Conservation (phyloP, 1,139 yeast genomes). For the Yamadazyma atlantica region DNA sequence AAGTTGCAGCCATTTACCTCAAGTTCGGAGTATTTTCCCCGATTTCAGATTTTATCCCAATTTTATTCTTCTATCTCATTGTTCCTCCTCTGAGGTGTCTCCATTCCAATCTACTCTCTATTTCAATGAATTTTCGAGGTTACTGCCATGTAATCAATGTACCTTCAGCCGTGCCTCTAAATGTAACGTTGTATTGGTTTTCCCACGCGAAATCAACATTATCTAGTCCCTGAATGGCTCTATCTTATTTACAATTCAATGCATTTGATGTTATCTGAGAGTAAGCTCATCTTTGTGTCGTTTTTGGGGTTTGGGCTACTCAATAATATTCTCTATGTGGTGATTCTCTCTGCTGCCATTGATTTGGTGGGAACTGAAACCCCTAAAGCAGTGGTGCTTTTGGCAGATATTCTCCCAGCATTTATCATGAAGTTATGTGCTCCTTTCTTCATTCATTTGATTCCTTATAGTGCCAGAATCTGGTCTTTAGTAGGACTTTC, state of each 20-base stretch:
- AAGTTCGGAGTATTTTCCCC: no score
- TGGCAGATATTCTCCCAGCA: slow-evolving; percentile 87
- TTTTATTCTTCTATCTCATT: no score
- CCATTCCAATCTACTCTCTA: no score
- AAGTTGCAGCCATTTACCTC: no score
- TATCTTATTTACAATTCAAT: slow-evolving; percentile 1
- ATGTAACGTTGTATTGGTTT: background rate
- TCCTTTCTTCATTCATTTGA: slow-evolving; percentile 72
- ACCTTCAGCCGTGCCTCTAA: no score
- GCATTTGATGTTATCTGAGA: slow-evolving; percentile 9
- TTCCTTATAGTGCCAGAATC: slow-evolving; percentile 61
- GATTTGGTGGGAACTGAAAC: slow-evolving; percentile 82
- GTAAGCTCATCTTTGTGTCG: slow-evolving; percentile 38
- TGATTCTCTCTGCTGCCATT: slow-evolving; percentile 86
- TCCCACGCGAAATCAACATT: background rate
- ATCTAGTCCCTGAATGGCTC: no score
- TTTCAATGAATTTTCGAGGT: no score
- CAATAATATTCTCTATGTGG: slow-evolving; percentile 88
- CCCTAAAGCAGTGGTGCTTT: slow-evolving; percentile 82
- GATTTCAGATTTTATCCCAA: no score
- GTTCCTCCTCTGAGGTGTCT: no score
- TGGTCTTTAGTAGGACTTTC: slow-evolving; percentile 58
- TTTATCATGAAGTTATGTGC: slow-evolving; percentile 68
- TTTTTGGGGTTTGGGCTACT: slow-evolving; percentile 86
- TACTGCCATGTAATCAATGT: no score